A percentile compares a stretch with the other conserved stretches of the same genome.
Conservation (phyloP, 306 rosid species). For the Acacia acuminata region DNA sequence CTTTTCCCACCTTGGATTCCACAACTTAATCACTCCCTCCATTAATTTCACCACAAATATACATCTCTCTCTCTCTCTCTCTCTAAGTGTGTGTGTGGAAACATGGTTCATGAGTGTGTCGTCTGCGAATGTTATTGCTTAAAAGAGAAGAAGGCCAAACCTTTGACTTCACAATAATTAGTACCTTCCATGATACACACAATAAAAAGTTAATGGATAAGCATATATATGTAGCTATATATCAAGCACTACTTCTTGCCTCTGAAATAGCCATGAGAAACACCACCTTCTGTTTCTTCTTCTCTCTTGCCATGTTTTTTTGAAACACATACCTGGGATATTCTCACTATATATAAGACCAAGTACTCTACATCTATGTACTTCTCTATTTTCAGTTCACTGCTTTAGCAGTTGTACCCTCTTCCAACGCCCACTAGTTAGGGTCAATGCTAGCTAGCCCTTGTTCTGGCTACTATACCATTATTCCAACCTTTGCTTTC, state of each 20-base stretch:
- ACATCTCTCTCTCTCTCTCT: slow-evolving; percentile 24
- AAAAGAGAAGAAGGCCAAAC: slow-evolving; percentile 35
- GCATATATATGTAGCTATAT: neutral
- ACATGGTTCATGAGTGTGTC: slow-evolving; percentile 58
- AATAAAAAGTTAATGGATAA: neutral
- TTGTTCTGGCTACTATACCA: neutral
- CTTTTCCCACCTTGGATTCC: slow-evolving; percentile 26
- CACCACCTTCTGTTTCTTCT: neutral
- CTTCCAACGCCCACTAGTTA: neutral
- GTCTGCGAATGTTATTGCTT: slow-evolving; percentile 42
- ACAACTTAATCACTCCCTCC: slow-evolving; percentile 17
- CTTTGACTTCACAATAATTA: slow-evolving; percentile 42
- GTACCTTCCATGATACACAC: neutral
- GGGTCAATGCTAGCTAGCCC: neutral
- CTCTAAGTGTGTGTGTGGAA: neutral
- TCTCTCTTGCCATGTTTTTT: neutral
- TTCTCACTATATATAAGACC: neutral
- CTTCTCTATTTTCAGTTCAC: neutral
- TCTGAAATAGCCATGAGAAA: neutral
- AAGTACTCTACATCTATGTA: neutral
- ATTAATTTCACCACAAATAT: neutral
- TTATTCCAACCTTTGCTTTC: neutral
- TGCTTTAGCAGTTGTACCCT: neutral
- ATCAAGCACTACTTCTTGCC: neutral
- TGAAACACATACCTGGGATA: neutral